Evolutionary conservation across 208 protist species (phyloP), one percentile per base, ranked within the genome.

Genomic region (Crithidia expoeki): DNA sequence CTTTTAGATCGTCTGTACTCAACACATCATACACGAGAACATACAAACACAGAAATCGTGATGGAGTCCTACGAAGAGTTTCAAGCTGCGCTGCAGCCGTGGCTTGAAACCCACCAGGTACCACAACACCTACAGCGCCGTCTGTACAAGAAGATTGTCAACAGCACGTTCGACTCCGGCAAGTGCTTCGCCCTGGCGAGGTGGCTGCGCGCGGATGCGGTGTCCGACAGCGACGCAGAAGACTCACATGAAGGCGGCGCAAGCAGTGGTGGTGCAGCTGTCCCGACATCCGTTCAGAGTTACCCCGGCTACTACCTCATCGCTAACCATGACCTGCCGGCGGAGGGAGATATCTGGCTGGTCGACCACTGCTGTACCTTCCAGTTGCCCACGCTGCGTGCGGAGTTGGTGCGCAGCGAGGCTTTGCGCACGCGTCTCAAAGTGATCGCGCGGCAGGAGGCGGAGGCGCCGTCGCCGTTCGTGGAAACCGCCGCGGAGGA

Each of bases 341-440:
- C 81, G 9, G 70, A 68, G 30, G 72, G 69, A 19, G 79, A 86
- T 57, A 77, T 90, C 34, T 87, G 85, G 85, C 76, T 90, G 12
- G 74, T 90, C 0, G 81, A 86, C 56, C 81, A 85, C 68, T 81
- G 74, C 28, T 85, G 74, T 46, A 86, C 85, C 23, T 87, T 86
- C 53, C 58, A 46, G 34, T 58, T 79, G 14, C 74, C 67, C 17
- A 74, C 79, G 28, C 64, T 86, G 60, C 72, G 79, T n/a, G 32
- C 12, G 0, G 59, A 81, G 40, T 55, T 89, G 47, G 52, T 66
- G 36, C 57, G 66, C 38, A 75, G 82, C 56, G 63, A 62, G 23
- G 32, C 38, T 2, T 72, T 89, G 65, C 75, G 76, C 10, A 58
- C 65, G 21, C 79, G 79, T 4, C 50, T 85, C 12, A 71, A 68